Base-by-base conservation (phyloP, 2,329 filamentous ascomycete species). In the Colletotrichum sp. region DNA sequence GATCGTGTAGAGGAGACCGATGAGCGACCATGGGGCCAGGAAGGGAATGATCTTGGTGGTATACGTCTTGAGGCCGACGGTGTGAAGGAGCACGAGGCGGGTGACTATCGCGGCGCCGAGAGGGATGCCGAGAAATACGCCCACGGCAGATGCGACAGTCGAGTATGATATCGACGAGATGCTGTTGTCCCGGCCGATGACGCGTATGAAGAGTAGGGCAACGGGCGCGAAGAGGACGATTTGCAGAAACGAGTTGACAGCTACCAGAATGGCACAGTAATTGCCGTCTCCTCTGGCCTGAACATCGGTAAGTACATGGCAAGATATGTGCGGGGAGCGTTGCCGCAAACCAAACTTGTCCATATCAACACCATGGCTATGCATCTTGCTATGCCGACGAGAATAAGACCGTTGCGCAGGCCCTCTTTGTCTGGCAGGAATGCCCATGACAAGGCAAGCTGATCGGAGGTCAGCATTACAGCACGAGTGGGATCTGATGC, bases 1-100 rank as follows among this genome's bases (percentile, higher is more conserved):
- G 79, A 98, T 97, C 2, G 95, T 98, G 86, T 96, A 98, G 1
- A 98, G 86, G 7, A 98, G 89, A 1, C 95, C 96, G 78, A 98
- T 91, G 3, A 98, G 89, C 0, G 95, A 96, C 89, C 92, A 93
- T 0, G 95, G 96, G 1, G 92, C 90, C 4, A 92, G 87, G 81
- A 90, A 92, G 39, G 89, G 90, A n/a, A 98, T 82, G 82, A 98
- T 97, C 5, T 90, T 87, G 4, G 86, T 82, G 48, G 95, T 89
- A 82, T 96, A 98, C 88, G 90, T 93, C 1, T 85, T 84, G 2
- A 88, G 83, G 5, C 92, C 90, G 6, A 90, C 82, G 1, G 92
- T 57, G 1, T 81, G 84, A 4, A 92, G 90, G 8, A 98, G 84
- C 0, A 82, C 80, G 76, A 96, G 88, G 0, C 96, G 90, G 1